These are phyloP conservation scores for Halophytophthora batemanensis DNA, from an alignment of 352 stramenopile genomes.

Conservation along the genomic window DNA sequence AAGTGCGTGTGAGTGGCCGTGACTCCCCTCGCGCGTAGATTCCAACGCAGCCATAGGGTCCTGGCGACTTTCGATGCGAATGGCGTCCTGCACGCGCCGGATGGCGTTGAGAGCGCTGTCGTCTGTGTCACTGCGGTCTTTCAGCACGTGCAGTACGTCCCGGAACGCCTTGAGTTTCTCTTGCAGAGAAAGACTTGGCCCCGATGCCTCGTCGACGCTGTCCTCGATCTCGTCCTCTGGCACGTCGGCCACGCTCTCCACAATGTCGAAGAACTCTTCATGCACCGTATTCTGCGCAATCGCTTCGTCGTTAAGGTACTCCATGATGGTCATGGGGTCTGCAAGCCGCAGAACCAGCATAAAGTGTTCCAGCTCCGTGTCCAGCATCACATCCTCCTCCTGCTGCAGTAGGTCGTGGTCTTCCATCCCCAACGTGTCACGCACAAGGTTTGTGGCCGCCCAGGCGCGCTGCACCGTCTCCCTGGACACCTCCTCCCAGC, in stretches of 20 bases:
- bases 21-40: constrained; percentile 1
- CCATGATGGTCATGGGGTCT: constrained; percentile 55
- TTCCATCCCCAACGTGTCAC: constrained; percentile 41
- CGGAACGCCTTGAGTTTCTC: constrained; percentile 81
- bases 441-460: constrained; percentile 55
- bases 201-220: constrained; percentile 32
- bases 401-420: constrained; percentile 56
- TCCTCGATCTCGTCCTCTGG: constrained; percentile 68
- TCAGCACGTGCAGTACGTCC: constrained; percentile 70
- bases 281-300: constrained; percentile 70
- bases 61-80: constrained; percentile 44
- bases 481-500: constrained; percentile 70
- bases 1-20: constrained; percentile 20
- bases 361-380: constrained; percentile 63
- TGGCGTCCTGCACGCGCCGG: constrained; percentile 62
- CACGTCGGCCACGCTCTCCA: constrained; percentile 61
- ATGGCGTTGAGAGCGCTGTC: constrained; percentile 52
- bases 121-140: constrained; percentile 65
- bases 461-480: constrained; percentile 70
- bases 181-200: constrained; percentile 53
- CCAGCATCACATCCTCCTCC: constrained; percentile 51
- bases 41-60: constrained; percentile 20
- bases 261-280: constrained; percentile 83
- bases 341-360: constrained; percentile 61
- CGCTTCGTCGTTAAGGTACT: constrained; percentile 72